These are phyloP conservation scores for Termitomyces sp. DNA, from an alignment of 768 basidiomycete species.

Conservation along the genomic window DNA sequence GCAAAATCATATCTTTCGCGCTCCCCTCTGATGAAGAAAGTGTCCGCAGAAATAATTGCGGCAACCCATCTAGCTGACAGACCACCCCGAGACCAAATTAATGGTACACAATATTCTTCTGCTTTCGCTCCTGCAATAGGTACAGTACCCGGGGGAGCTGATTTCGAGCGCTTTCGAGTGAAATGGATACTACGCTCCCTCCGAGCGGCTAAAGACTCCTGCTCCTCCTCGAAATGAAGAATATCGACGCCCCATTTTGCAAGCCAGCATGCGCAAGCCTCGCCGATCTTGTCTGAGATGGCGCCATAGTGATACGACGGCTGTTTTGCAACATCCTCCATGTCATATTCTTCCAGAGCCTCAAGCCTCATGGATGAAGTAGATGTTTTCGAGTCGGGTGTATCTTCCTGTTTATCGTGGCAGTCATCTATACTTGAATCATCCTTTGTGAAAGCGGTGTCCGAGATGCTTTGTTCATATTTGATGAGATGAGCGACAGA, in stretches of 20 bases:
- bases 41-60: slow-evolving; percentile 70
- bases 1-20: slow-evolving; percentile 78
- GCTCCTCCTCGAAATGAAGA: slow-evolving; percentile 54
- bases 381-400: background rate
- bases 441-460: slow-evolving; percentile 1
- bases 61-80: slow-evolving; percentile 69
- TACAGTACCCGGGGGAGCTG: slow-evolving; percentile 12
- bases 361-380: slow-evolving; percentile 9
- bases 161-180: slow-evolving; percentile 17
- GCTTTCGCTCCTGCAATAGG: background rate
- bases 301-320: slow-evolving; percentile 74
- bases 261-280: slow-evolving; percentile 85
- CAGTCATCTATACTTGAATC: background rate
- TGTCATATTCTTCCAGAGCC: slow-evolving; percentile 15
- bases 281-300: slow-evolving; percentile 88
- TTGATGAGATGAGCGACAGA: slow-evolving; percentile 48
- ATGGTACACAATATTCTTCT: slow-evolving; percentile 29
- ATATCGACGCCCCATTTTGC: slow-evolving; percentile 82
- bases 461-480: slow-evolving; percentile 22
- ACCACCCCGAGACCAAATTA: slow-evolving; percentile 74
- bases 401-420: background rate
- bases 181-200: background rate
- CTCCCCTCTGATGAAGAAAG: slow-evolving; percentile 75
- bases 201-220: slow-evolving; percentile 10
- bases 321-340: slow-evolving; percentile 10